These are phyloP conservation scores for Kurtzmaniella fragi DNA, from an alignment of 805 yeast species.

Conservation along the genomic window DNA sequence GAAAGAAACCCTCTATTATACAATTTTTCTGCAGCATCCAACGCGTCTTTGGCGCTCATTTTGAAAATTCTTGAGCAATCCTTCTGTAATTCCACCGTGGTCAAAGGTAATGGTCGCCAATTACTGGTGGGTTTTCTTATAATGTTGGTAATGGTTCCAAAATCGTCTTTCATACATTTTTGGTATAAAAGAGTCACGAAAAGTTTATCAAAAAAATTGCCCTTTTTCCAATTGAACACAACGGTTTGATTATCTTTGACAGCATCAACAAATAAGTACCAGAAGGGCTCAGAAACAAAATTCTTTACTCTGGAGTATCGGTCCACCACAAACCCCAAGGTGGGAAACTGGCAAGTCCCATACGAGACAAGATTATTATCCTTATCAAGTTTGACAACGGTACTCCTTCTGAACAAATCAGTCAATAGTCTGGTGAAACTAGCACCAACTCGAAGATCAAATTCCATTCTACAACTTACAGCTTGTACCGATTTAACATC, in stretches of 20 bases:
- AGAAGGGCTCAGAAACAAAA: conserved; percentile 74
- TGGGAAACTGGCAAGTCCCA: conserved; percentile 95
- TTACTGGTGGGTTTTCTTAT: conserved; percentile 63
- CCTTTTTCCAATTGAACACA: conserved; percentile 66
- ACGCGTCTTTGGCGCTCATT: conserved; percentile 73
- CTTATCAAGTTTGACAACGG: conserved; percentile 18
- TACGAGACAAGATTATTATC: conserved; percentile 54
- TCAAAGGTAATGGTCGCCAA: conserved; percentile 82
- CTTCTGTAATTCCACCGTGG: conserved; percentile 91
- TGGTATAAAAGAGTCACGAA: conserved; percentile 63
- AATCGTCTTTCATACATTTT: conserved; percentile 48
- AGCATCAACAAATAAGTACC: conserved; percentile 60
- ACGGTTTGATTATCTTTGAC: conserved; percentile 38
- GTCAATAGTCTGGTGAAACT: conserved; percentile 83
- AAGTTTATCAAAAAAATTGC: conserved; percentile 67
- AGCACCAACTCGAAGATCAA: conserved; percentile 85
- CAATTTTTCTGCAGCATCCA: conserved; percentile 74
- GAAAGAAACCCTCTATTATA: conserved; percentile 85
- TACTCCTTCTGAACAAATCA: conserved; percentile 35
- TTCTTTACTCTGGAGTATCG: conserved; percentile 69
- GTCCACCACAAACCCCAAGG: conserved; percentile 94
- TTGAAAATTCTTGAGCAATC: conserved; percentile 72
- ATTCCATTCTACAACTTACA: conserved; percentile 77
- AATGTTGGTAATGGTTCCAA: conserved; percentile 48
- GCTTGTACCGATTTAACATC: conserved; percentile 75